Conservation (phyloP, 768 basidiomycete species). For the Auriscalpium orientale region DNA sequence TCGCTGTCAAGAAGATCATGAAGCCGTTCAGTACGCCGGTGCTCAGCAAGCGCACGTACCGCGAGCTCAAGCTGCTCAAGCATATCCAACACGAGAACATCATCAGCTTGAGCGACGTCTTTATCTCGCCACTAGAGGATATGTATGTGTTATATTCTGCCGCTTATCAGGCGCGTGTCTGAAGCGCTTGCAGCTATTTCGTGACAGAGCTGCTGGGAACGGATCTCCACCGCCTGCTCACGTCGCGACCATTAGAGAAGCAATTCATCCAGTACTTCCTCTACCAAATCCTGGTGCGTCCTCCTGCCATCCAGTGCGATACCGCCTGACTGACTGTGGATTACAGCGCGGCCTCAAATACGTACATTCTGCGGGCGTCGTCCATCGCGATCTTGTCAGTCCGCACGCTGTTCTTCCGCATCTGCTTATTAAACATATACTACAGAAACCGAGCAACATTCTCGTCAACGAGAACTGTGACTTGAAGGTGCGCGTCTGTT, state of each 20-base stretch:
- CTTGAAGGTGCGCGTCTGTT: constrained; percentile 64
- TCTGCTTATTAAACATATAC: background rate
- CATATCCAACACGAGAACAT: constrained; percentile 99
- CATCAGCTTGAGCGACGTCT: constrained; percentile 97
- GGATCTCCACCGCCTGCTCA: constrained; percentile 93
- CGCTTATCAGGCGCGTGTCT: background rate
- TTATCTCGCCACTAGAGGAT: constrained; percentile 99
- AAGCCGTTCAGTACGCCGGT: constrained; percentile 99
- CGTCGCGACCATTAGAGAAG: constrained; percentile 95
- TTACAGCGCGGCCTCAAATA: constrained; percentile 93
- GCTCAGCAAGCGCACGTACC: constrained; percentile 94
- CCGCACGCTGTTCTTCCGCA: background rate
- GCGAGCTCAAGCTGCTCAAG: constrained; percentile 96
- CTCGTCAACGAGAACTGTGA: constrained; percentile 99
- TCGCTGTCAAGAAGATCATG: constrained; percentile 99
- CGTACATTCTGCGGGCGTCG: constrained; percentile 97
- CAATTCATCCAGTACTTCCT: constrained; percentile 99
- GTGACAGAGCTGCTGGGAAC: constrained; percentile 98
- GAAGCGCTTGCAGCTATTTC: constrained; percentile 66
- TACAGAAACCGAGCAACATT: constrained; percentile 96
- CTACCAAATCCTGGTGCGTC: constrained; percentile 89
- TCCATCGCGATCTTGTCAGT: constrained; percentile 89
- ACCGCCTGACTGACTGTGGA: background rate
- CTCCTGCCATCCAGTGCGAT: background rate
- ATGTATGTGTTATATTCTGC: constrained; percentile 47